Conservation (phyloP, 306 rosid genomes). For the Delonix regia region DNA sequence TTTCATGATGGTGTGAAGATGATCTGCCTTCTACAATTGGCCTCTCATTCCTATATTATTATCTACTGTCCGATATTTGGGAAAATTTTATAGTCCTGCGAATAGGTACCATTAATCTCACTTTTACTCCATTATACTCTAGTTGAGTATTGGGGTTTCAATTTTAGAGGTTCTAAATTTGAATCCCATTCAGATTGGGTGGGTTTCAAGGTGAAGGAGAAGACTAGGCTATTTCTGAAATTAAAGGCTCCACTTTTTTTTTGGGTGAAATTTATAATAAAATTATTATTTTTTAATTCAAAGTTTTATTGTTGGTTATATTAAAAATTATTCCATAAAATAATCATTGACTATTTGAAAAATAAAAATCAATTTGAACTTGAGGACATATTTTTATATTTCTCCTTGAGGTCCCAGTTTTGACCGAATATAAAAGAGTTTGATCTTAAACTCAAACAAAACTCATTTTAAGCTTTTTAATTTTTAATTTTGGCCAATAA, state of each 20-base stretch:
- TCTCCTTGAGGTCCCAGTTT: too few relatives aligned
- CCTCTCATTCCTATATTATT: slow-evolving; percentile 26
- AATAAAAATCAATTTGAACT: too few relatives aligned
- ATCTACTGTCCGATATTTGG: background rate
- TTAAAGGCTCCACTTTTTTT: background rate
- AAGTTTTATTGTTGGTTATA: too few relatives aligned
- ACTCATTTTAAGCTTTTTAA: too few relatives aligned
- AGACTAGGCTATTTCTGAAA: slow-evolving; percentile 4
- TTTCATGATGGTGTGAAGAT: slow-evolving; percentile 34
- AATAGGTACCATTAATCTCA: background rate
- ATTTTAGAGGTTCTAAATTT: background rate
- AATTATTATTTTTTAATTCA: too few relatives aligned
- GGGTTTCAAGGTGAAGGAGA: slow-evolving; percentile 2
- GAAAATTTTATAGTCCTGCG: background rate
- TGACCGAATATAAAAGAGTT: too few relatives aligned
- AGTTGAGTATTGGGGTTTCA: background rate
- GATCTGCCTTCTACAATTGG: slow-evolving; percentile 22
- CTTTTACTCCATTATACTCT: background rate
- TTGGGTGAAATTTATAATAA: too few relatives aligned
- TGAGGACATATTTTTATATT: too few relatives aligned
- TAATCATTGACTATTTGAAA: too few relatives aligned
- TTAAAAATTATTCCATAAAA: too few relatives aligned
- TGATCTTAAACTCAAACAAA: too few relatives aligned
- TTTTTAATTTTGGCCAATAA: too few relatives aligned
- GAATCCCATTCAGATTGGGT: background rate